Evolutionary conservation across 176 grass and related monocot species (phyloP).

Genomic region (Cenchrus fungigraminus): DNA sequence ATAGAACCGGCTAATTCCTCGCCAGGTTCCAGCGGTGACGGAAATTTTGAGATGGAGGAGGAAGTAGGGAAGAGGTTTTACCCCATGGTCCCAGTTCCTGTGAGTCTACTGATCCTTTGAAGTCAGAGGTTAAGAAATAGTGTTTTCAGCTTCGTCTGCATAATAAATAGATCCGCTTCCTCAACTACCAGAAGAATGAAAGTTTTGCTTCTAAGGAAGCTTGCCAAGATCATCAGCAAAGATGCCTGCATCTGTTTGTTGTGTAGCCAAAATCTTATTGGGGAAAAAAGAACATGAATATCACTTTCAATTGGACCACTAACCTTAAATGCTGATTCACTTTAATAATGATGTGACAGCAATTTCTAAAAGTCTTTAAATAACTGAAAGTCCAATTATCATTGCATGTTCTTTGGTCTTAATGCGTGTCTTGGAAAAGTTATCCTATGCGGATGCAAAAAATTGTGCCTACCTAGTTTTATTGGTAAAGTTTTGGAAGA

Average conservation of each 20-base stretch:
- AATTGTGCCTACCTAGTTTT: not conserved
- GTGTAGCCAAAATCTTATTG: constrained; percentile 16
- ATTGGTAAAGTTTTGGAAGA: constrained; percentile 13
- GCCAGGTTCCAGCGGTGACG: constrained; percentile 55
- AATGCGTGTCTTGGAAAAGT: not conserved
- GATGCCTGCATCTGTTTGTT: not conserved
- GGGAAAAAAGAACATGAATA: constrained; percentile 9
- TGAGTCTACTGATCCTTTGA: constrained; percentile 65
- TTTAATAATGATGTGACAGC: constrained; percentile 6
- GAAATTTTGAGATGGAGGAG: constrained; percentile 72
- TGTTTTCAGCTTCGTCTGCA: constrained; percentile 27
- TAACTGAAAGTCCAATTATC: constrained; percentile 24
- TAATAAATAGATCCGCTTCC: constrained; percentile 6
- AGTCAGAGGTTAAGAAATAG: constrained; percentile 46
- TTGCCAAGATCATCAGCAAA: constrained; percentile 22
- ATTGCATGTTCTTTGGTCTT: constrained; percentile 36
- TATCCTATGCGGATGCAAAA: not conserved
- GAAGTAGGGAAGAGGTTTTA: constrained; percentile 88
- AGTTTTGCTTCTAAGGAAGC: constrained; percentile 38
- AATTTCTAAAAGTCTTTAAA: constrained; percentile 36
- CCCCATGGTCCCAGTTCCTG: constrained; percentile 85
- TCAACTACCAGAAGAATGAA: constrained; percentile 24
- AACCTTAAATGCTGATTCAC: constrained; percentile 19
- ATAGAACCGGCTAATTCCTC: constrained; percentile 62
- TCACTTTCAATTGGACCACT: constrained; percentile 32